A percentile compares a stretch with the other conserved stretches of the same genome.
These are phyloP conservation scores for Rostrohypoxylon terebratum DNA, from an alignment of 495 filamentous ascomycete genomes.

Conservation along the genomic window DNA sequence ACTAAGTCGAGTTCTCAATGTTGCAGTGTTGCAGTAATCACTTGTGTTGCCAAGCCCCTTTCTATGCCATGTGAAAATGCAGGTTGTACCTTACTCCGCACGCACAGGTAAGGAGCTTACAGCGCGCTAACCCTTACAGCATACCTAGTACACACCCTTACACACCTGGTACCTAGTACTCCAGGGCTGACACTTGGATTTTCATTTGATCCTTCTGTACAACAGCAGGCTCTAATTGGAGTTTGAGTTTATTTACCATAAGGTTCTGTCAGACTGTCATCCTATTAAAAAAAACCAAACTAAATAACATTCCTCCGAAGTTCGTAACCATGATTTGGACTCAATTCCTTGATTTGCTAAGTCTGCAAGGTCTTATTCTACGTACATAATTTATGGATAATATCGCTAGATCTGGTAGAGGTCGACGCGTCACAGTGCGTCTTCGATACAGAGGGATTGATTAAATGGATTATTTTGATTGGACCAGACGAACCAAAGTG, in stretches of 20 bases:
- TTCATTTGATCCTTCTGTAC: constrained; percentile 22
- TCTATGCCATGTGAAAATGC: constrained; percentile 31
- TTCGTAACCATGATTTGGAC: constrained; percentile 4
- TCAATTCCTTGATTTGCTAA: constrained; percentile 14
- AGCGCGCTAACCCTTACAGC: too few relatives aligned
- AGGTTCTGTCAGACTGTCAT: constrained; percentile 44
- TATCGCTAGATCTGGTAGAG: constrained; percentile 22
- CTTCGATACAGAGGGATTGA: constrained; percentile 17
- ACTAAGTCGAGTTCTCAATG: constrained; percentile 35
- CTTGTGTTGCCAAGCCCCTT: constrained; percentile 21
- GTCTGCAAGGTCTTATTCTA: constrained; percentile 15
- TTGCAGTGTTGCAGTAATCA: background rate
- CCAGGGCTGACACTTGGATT: too few relatives aligned
- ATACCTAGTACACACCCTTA: too few relatives aligned
- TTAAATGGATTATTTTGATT: constrained; percentile 41
- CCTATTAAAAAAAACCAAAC: constrained; percentile 2
- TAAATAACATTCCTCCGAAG: constrained; percentile 25
- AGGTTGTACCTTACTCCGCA: constrained; percentile 1
- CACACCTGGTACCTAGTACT: background rate
- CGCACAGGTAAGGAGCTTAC: background rate
- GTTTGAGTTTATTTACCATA: constrained; percentile 34
- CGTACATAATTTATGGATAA: constrained; percentile 33
- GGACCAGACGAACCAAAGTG: constrained; percentile 27
- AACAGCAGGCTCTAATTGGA: constrained; percentile 15
- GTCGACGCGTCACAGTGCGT: constrained; percentile 46